Conservation (phyloP, 2,329 filamentous ascomycete genomes). For the Talaromyces pinophilus region DNA sequence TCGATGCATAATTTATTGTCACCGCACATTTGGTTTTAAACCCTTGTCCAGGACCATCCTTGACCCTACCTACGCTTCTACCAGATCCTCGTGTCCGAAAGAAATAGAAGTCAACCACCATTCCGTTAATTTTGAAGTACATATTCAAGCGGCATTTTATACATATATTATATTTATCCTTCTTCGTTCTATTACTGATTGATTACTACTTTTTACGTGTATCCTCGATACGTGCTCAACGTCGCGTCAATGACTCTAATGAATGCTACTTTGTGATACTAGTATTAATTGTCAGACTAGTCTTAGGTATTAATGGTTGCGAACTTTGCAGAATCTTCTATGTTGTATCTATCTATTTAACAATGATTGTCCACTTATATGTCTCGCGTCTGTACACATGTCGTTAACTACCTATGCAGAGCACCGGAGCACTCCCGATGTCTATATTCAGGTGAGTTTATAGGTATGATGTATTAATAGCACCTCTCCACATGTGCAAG, state of each 20-base stretch:
- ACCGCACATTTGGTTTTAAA: background rate
- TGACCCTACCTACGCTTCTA: background rate
- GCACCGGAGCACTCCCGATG: background rate
- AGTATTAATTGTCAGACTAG: background rate
- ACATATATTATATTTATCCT: slow-evolving; percentile 11
- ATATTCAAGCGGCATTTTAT: slow-evolving; percentile 20
- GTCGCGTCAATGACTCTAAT: slow-evolving; percentile 1
- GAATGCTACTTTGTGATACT: background rate
- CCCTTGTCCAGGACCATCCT: background rate
- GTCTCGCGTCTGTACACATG: no score
- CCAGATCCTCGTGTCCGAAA: background rate
- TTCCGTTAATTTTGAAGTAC: slow-evolving; percentile 15
- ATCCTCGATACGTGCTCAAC: slow-evolving; percentile 7
- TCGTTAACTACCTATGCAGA: no score
- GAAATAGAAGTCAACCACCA: background rate
- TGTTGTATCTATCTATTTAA: background rate
- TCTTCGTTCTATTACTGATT: slow-evolving; percentile 3
- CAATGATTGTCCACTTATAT: no score
- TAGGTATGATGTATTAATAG: background rate
- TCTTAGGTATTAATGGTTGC: background rate
- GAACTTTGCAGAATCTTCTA: background rate
- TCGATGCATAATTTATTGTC: background rate
- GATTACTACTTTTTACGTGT: background rate
- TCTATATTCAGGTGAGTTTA: background rate
- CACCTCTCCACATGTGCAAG: background rate